phyloP scores from a whole-genome alignment of 1,284 basidiomycete species.

The Puccinia coronata region DNA sequence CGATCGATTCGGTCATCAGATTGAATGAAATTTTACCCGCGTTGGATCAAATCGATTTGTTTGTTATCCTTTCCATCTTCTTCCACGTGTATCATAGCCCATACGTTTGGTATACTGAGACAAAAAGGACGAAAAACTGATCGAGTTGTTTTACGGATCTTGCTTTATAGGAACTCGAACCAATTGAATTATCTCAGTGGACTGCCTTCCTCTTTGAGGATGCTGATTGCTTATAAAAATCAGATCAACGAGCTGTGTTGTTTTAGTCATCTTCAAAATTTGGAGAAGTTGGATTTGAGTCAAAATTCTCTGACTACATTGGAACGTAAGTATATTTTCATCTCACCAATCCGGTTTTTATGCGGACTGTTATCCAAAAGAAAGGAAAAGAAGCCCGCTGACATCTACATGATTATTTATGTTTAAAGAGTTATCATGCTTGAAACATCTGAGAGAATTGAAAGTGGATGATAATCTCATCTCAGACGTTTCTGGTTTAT shows the following conservation, averaged over 20 bases:
- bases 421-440: slow-evolving; percentile 72
- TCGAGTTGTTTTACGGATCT: slow-evolving; percentile 6
- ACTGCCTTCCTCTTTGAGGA: slow-evolving; percentile 73
- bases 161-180: slow-evolving; percentile 63
- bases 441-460: slow-evolving; percentile 82
- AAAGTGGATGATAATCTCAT: slow-evolving; percentile 83
- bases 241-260: slow-evolving; percentile 82
- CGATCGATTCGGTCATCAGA: slow-evolving; percentile 82
- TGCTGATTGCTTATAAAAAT: slow-evolving; percentile 77
- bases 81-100: neutral
- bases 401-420: slow-evolving; percentile 12
- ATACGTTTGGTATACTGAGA: neutral
- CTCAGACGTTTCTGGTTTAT: slow-evolving; percentile 73
- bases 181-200: slow-evolving; percentile 83
- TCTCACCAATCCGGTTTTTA: slow-evolving; percentile 47
- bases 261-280: slow-evolving; percentile 79
- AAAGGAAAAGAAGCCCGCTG: neutral
- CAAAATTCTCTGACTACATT: slow-evolving; percentile 84
- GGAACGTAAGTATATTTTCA: slow-evolving; percentile 67
- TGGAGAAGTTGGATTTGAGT: slow-evolving; percentile 88
- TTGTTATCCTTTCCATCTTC: slow-evolving; percentile 59
- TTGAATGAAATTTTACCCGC: slow-evolving; percentile 90
- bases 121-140: neutral
- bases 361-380: neutral
- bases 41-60: slow-evolving; percentile 79